Conservation (phyloP, 352 stramenopile genomes). For the Globisporangium cylindrosporum region DNA sequence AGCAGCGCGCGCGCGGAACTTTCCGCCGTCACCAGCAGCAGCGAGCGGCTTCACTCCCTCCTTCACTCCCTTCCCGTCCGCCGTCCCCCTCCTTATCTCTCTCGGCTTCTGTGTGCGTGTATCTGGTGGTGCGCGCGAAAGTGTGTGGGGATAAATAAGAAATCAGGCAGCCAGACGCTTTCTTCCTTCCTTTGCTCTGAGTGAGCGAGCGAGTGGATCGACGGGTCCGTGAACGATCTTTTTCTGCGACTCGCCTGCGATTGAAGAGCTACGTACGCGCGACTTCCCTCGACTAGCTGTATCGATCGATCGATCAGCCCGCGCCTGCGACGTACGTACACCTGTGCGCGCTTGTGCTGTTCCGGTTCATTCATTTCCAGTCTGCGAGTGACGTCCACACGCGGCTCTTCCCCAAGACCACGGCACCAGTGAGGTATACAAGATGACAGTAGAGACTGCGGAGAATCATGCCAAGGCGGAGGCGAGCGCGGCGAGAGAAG, state of each 20-base stretch:
- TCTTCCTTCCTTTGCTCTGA: too few species aligned
- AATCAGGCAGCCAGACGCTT: slow-evolving; percentile 5
- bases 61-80: neutral
- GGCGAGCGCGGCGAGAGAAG: slow-evolving; percentile 12
- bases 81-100: neutral
- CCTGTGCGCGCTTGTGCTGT: neutral
- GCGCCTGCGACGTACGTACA: neutral
- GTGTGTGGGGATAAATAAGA: slow-evolving; percentile 8
- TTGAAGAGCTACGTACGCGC: neutral
- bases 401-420: neutral
- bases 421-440: neutral
- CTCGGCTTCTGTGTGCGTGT: neutral
- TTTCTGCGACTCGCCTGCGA: too few species aligned
- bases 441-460: slow-evolving; percentile 9
- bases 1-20: slow-evolving; percentile 12
- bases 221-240: slow-evolving; percentile 5
- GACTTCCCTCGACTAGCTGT: neutral
- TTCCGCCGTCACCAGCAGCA: slow-evolving; percentile 5
- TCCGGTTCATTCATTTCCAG: slow-evolving; percentile 1
- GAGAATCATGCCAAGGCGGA: slow-evolving; percentile 2
- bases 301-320: neutral
- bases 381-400: slow-evolving; percentile 3
- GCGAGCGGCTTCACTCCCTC: neutral
- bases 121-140: neutral
- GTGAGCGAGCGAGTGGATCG: neutral